These are phyloP conservation scores for Colletotrichum sp. DNA, from an alignment of 2,329 filamentous ascomycete genomes.

Conservation along the genomic window DNA sequence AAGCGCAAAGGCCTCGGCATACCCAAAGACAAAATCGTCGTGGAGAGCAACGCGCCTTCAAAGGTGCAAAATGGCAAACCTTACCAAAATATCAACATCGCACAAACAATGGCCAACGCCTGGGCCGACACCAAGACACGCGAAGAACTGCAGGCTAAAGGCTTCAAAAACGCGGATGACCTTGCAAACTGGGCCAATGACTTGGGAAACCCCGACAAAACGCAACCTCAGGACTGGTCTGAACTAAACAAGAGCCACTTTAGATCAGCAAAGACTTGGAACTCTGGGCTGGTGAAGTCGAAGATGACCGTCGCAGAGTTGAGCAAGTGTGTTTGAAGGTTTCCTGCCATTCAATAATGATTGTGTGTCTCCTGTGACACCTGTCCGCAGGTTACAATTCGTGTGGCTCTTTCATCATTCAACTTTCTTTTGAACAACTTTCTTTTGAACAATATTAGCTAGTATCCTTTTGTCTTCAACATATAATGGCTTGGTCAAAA, in stretches of 20 bases:
- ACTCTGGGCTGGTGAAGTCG: neutral
- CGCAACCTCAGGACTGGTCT: neutral
- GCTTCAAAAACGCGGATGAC: neutral
- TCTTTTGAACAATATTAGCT: neutral
- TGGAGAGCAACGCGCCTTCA: neutral
- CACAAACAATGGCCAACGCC: neutral
- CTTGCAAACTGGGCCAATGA: neutral
- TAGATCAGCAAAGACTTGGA: neutral
- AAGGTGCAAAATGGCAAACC: neutral
- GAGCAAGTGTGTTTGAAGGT: neutral
- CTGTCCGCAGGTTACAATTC: neutral
- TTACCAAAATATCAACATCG: neutral
- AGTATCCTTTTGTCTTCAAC: neutral
- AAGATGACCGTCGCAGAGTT: neutral
- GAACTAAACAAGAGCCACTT: neutral
- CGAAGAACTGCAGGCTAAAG: neutral
- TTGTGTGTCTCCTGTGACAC: neutral
- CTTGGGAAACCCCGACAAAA: neutral
- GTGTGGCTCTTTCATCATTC: neutral
- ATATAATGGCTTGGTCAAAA: neutral
- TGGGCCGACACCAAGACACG: neutral
- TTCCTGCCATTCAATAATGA: neutral
- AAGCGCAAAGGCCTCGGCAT: neutral
- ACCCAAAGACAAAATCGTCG: neutral
- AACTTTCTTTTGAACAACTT: neutral